Evolutionary conservation across 495 filamentous ascomycete genomes (phyloP), one percentile per base, ranked within the genome.

Genomic region (Cladorrhinum samala): DNA sequence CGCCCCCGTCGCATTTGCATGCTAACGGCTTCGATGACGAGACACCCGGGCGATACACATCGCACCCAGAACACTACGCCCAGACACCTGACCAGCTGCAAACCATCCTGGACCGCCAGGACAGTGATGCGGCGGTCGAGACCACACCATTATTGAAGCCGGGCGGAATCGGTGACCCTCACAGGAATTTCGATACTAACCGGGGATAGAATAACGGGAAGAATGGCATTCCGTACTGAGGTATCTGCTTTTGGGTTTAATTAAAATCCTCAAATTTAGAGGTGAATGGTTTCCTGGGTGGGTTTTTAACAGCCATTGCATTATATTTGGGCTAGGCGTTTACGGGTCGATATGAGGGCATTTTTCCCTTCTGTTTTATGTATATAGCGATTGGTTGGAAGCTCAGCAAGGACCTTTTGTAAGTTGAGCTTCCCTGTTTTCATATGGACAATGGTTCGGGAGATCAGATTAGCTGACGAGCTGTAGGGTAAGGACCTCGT

Each of bases 61-160:
- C 64, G 36, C 69, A 73, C 44, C 55, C 72, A 2, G 69, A 72
- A 21, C 63, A 62, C 25, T 70, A 72, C 47, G 67, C 62, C 33
- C 62, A 68, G 19, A 70, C 61, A 1, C 72, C 68, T 17, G 67
- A 75, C 44, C 70, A 74, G 37, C 60, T 72, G 47, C 66, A 70
- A 53, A 56, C 55, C 18, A 66, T 68, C 5, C 44, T 71, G 9
- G 71, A 75, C 54, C 64, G 69, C 8, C 71, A 74, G 30, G 72
- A 70, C 6, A 62, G 66, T 20, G 68, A 74, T 33, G 66, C 63
- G 1, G 66, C 68, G 9, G 65, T 66, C 37, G 73, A 76, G 48
- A 72, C 70, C 23, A 63, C 72, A 16, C 74, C 74, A 11, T 59
- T 77, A 21, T 53, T 77, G 11, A 63, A 58, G 17, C 66, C 68